Conservation (phyloP, 2,329 filamentous ascomycete species). For the Paecilomyces niveus region DNA sequence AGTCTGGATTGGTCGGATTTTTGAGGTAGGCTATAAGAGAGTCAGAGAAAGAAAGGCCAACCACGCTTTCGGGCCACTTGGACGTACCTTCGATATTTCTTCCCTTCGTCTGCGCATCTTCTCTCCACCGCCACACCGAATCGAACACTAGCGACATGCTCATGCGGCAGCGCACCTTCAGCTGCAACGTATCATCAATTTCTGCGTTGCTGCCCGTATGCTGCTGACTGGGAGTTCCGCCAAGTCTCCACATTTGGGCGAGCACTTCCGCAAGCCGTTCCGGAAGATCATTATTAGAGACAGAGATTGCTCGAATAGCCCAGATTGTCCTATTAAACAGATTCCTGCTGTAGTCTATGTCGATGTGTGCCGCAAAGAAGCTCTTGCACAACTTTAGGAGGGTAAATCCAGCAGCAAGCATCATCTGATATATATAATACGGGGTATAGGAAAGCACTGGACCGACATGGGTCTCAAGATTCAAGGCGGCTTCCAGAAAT, state of each 20-base stretch:
- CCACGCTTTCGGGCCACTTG: background rate
- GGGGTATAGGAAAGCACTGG: conserved; percentile 47
- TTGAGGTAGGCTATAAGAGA: conserved; percentile 56
- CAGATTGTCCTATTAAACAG: conserved; percentile 55
- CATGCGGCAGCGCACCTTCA: conserved; percentile 61
- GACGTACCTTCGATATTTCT: conserved; percentile 65
- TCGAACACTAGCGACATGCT: conserved; percentile 62
- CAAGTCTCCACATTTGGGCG: conserved; percentile 57
- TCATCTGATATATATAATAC: conserved; percentile 61
- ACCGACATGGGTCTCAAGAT: conserved; percentile 37
- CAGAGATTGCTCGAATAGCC: conserved; percentile 53
- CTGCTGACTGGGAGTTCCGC: conserved; percentile 25
- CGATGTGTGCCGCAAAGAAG: conserved; percentile 52
- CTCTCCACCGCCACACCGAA: conserved; percentile 61
- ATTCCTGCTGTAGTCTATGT: conserved; percentile 48
- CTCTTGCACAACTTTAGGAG: conserved; percentile 60
- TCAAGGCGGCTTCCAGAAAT: conserved; percentile 42
- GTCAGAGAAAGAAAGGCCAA: conserved; percentile 13
- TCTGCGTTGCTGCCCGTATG: conserved; percentile 20
- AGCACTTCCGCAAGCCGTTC: conserved; percentile 59
- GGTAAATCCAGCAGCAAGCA: conserved; percentile 57
- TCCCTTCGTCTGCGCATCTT: conserved; percentile 60
- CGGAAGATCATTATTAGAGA: conserved; percentile 56
- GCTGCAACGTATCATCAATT: conserved; percentile 44
- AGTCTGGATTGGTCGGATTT: conserved; percentile 80